Base-by-base conservation (phyloP, 2,329 filamentous ascomycete species). In the Colletotrichum camelliae region DNA sequence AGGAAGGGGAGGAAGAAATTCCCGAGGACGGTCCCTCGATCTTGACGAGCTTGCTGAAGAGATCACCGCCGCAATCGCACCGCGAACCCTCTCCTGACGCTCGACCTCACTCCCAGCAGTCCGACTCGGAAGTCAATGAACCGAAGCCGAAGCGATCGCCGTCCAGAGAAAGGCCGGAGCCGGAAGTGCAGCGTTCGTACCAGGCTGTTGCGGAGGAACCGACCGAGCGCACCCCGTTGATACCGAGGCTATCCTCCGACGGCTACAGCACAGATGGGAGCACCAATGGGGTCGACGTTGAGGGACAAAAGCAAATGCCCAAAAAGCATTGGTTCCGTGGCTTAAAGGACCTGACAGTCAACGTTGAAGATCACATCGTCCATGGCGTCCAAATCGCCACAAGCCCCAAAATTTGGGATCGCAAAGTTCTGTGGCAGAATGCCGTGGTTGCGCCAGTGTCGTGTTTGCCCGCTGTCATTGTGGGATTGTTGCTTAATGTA, bases 401-500 rank as follows among this genome's bases (percentile, higher is more conserved):
- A 35, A 77, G 75, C 43, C 73, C 68, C 33, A 70, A 76, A n/a
- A 58, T 48, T 27, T 98, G 96, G 94, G 88, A 96, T 82, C 88
- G 87, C 72, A 90, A 89, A 78, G 86, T 89, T 1, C 87, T 98
- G 8, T 93, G 93, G 88, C 84, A 91, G 52, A 89, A 90, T 60
- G 89, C 88, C 1, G 84, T 97, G 4, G 84, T 95, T 13, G 88
- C 92, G 52, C 95, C 96, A 1, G 86, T 91, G 21, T 92, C 91
- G 64, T 94, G 93, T 78, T 83, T 98, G 18, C 97, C 97, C 3
- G 94, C 96, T 4, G 96, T 98, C 1, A 90, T 98, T 78, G 91
- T 99, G 1, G 97, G 97, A 0, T 86, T 98, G 31, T 88, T 99
- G 2, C 90, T 99, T 21, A 99, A 99, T 79, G 94, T 99, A 61